Evolutionary conservation across 768 basidiomycete species (phyloP), one percentile per base, ranked within the genome.

Genomic region (Kwoniella shandongensis): DNA sequence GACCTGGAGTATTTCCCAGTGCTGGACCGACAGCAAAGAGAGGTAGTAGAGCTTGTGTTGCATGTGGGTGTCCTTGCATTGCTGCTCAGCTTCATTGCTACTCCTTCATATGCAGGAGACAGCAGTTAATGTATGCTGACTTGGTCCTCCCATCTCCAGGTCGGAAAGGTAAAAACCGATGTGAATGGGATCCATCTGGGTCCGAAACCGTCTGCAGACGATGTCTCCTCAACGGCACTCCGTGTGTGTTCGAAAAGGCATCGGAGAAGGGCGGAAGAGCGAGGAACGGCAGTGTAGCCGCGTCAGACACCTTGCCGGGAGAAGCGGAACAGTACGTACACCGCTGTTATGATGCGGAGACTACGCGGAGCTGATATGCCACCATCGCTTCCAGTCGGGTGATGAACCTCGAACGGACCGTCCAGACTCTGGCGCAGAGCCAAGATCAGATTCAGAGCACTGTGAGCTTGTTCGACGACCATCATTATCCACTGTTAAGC

Each of bases 111-210:
- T 17, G 25, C 4, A 15, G 35, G 7, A 27, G 23, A 7, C 47
- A 39, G 11, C 25, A 39, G 11, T 18, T 11, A 25, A 40, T 42
- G 10, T 6, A 42, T 1, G 20, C 20, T 45, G 20, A 20, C 60
- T 13, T 62, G 18, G 53, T 23, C 1, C 26, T 18, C 44, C 22
- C 15, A 6, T 15, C 7, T 26, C 4, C 50, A 72, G 67, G 68
- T 59, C 69, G 74, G 1, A 65, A 60, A 54, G 74, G 74, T 12
- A 76, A 76, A 56, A 76, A 76, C 42, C 39, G 74, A 29, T 76
- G 74, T 42, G 72, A 76, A 57, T 58, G 62, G 26, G 74, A 73
- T 59, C 65, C 63, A 12, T 50, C 56, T 13, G 59, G 59, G 7
- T 42, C 44, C 5, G 62, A 54, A 40, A 45, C 41, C 29, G 32